Evolutionary conservation across 805 yeast genomes (phyloP).

Genomic region (Clavispora vitiphila): DNA sequence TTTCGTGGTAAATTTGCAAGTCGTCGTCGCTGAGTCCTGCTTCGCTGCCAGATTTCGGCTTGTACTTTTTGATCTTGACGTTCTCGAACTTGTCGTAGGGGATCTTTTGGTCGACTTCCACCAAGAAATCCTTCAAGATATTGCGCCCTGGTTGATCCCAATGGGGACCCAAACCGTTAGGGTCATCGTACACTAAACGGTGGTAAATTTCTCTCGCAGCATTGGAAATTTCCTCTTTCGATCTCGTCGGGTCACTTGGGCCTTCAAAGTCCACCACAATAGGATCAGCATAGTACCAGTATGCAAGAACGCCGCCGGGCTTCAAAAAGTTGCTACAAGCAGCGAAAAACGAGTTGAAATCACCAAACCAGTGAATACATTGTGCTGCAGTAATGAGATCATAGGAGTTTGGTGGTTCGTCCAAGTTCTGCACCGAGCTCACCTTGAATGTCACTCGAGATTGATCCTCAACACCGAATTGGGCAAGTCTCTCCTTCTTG

Average conservation of each 20-base stretch:
- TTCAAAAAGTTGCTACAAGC: constrained; percentile 9
- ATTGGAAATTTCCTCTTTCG: constrained; percentile 12
- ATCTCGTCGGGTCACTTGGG: constrained; percentile 9
- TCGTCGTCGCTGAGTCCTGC: constrained; percentile 15
- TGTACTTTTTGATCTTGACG: constrained; percentile 23
- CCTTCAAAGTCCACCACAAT: constrained; percentile 25
- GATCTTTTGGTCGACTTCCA: constrained; percentile 36
- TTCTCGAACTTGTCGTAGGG: constrained; percentile 42
- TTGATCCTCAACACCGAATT: constrained; percentile 21
- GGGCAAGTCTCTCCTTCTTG: constrained; percentile 17
- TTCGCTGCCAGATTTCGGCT: constrained; percentile 15
- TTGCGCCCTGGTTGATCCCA: constrained; percentile 87
- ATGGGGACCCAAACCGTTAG: constrained; percentile 51
- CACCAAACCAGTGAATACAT: constrained; percentile 19
- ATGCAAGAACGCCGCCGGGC: constrained; percentile 17
- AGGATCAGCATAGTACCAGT: constrained; percentile 24
- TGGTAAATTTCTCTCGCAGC: constrained; percentile 27
- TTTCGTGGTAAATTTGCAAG: constrained; percentile 24
- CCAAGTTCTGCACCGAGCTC: constrained; percentile 31
- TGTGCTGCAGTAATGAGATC: constrained; percentile 17
- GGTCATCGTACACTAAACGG: constrained; percentile 38
- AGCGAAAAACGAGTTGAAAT: constrained; percentile 11
- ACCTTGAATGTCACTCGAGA: constrained; percentile 25
- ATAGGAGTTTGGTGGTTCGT: constrained; percentile 12
- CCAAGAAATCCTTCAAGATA: constrained; percentile 42